A percentile compares a stretch with the other conserved stretches of the same genome.
Evolutionary conservation across 441 rosid species (phyloP).

Genomic region (Populus hybrid): DNA sequence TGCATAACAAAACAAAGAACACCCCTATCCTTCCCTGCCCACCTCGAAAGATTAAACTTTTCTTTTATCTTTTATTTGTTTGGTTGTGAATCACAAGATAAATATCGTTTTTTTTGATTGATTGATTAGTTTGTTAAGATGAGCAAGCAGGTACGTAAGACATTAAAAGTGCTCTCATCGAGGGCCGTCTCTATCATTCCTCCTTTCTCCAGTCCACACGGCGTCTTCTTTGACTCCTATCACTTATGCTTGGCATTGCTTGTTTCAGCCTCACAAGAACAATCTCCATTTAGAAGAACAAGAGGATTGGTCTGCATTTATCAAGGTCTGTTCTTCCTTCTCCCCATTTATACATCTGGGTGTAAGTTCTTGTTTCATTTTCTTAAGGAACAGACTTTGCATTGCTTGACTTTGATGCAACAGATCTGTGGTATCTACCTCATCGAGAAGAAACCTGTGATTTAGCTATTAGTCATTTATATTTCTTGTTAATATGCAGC

Average conservation of each 20-base stretch:
- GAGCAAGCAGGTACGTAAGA: background rate
- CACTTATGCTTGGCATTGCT: background rate
- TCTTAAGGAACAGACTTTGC: background rate
- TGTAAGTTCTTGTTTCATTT: background rate
- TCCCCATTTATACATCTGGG: background rate
- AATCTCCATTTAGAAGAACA: background rate
- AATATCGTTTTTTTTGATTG: background rate
- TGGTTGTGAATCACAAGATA: background rate
- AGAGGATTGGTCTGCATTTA: background rate
- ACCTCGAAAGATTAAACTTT: background rate
- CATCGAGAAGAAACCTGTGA: background rate
- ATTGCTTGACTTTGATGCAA: background rate
- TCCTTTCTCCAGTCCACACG: background rate
- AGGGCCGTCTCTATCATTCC: background rate
- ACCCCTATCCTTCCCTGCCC: background rate
- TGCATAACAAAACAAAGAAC: no score
- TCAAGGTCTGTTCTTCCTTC: background rate
- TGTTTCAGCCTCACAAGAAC: background rate
- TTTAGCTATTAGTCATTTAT: background rate
- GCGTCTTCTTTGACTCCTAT: background rate
- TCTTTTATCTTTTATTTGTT: background rate
- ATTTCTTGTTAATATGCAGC: background rate
- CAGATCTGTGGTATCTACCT: background rate
- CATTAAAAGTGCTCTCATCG: background rate
- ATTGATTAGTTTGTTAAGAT: background rate